These are phyloP conservation scores for Conoideocrella luteorostrata DNA, from an alignment of 2,329 filamentous ascomycete species.

Conservation along the genomic window DNA sequence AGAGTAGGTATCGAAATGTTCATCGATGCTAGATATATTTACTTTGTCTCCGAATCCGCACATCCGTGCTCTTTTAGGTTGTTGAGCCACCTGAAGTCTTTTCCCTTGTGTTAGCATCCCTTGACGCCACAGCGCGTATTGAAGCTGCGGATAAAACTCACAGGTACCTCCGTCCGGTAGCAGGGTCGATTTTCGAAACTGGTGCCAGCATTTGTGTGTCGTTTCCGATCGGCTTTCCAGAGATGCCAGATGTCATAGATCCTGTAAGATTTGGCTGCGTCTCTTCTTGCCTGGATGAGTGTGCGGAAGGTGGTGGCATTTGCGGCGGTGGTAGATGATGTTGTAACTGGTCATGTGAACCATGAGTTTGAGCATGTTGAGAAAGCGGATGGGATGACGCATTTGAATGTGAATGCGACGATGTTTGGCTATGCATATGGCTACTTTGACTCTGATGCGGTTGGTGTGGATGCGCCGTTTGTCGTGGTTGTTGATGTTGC, in stretches of 20 bases:
- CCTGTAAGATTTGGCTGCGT: neutral
- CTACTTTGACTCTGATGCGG: slow-evolving; percentile 12
- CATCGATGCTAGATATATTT: slow-evolving; percentile 11
- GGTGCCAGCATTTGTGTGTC: slow-evolving; percentile 17
- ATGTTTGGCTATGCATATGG: slow-evolving; percentile 1
- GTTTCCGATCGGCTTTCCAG: slow-evolving; percentile 12
- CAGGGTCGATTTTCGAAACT: slow-evolving; percentile 28
- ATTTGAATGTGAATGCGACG: slow-evolving; percentile 17
- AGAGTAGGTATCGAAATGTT: neutral
- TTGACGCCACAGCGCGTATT: neutral
- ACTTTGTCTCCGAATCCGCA: slow-evolving; percentile 99
- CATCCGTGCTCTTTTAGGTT: slow-evolving; percentile 91
- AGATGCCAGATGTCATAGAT: slow-evolving; percentile 4
- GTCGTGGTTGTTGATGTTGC: slow-evolving; percentile 5
- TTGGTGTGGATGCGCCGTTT: slow-evolving; percentile 14
- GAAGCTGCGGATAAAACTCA: slow-evolving; percentile 14
- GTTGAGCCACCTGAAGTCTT: slow-evolving; percentile 76
- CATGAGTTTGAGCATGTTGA: slow-evolving; percentile 5
- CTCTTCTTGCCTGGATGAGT: slow-evolving; percentile 18
- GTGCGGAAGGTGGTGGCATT: slow-evolving; percentile 12
- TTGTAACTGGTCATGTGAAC: slow-evolving; percentile 6
- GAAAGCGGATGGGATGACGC: slow-evolving; percentile 14
- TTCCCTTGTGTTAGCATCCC: slow-evolving; percentile 13
- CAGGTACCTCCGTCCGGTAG: slow-evolving; percentile 29
- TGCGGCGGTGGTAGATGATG: slow-evolving; percentile 13